A percentile compares a stretch with the other conserved stretches of the same genome.
Conservation (phyloP, 352 stramenopile genomes). For the Globisporangium apiculatum region DNA sequence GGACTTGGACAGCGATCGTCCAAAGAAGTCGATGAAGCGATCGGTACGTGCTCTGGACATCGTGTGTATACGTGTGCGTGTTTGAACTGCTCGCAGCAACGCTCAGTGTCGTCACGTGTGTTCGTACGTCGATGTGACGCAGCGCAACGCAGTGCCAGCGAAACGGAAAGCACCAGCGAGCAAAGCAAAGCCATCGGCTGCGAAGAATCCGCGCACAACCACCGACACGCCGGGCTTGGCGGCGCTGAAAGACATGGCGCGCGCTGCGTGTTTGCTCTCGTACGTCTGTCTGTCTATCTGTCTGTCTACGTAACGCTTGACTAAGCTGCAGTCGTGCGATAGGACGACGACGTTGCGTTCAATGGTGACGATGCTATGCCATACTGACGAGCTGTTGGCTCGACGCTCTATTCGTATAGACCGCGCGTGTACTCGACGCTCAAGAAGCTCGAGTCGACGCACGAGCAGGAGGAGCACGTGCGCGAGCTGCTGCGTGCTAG, state of each 20-base stretch:
- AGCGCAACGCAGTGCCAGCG: slow-evolving; percentile 9
- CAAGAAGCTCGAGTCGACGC: slow-evolving; percentile 28
- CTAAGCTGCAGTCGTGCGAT: too few species aligned
- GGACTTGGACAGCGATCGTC: background rate
- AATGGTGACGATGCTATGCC: too few species aligned
- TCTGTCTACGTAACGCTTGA: too few species aligned
- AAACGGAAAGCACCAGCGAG: background rate
- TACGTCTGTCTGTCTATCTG: slow-evolving; percentile 24
- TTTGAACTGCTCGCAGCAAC: background rate
- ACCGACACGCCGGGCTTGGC: slow-evolving; percentile 41
- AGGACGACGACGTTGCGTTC: too few species aligned
- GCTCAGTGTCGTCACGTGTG: background rate
- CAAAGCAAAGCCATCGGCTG: slow-evolving; percentile 7
- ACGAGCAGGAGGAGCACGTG: slow-evolving; percentile 53
- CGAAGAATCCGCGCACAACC: slow-evolving; percentile 20
- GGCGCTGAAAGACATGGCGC: slow-evolving; percentile 63
- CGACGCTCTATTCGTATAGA: slow-evolving; percentile 15
- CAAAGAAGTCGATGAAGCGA: background rate
- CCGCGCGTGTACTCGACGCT: slow-evolving; percentile 53
- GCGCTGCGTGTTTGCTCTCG: slow-evolving; percentile 58
- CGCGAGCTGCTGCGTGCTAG: slow-evolving; percentile 40
- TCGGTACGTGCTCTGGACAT: background rate
- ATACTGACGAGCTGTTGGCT: background rate
- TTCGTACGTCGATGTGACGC: background rate
- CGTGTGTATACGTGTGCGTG: too few species aligned